Conservation (phyloP, 176 grass and related monocot genomes). For the Musa troglodytarum region DNA sequence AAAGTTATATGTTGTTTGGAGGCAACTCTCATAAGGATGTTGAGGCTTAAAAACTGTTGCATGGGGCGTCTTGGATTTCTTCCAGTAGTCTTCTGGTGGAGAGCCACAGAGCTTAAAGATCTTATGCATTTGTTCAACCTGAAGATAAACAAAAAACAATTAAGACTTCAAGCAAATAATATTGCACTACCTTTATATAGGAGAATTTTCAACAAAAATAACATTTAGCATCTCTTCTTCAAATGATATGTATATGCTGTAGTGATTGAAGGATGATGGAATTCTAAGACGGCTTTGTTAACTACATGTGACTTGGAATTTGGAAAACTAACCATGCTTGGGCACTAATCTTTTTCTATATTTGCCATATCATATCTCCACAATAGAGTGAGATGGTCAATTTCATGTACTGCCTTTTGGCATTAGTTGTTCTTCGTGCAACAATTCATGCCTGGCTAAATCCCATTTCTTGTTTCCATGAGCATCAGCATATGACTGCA, state of each 20-base stretch:
- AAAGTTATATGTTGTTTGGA: constrained; percentile 32
- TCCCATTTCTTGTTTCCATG: not conserved
- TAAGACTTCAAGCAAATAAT: not conserved
- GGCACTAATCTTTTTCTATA: not conserved
- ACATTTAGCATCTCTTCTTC: not conserved
- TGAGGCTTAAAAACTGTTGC: constrained; percentile 63
- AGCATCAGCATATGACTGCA: not conserved
- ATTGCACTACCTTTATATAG: not conserved
- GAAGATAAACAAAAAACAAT: not conserved
- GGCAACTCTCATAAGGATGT: constrained; percentile 44
- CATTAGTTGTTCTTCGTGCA: not conserved
- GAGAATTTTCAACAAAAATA: too few relatives aligned
- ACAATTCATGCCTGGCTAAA: not conserved
- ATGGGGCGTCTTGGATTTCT: constrained; percentile 33
- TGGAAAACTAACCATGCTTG: not conserved
- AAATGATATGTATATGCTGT: not conserved
- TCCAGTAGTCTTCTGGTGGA: constrained; percentile 66
- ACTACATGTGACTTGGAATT: too few relatives aligned
- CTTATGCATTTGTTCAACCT: constrained; percentile 90
- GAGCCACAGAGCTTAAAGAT: constrained; percentile 98
- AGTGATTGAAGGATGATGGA: not conserved
- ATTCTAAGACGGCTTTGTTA: not conserved
- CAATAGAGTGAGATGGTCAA: not conserved
- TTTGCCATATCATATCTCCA: too few relatives aligned
- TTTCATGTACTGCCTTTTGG: not conserved